These are phyloP conservation scores for Trichophyton mentagrophytes DNA, from an alignment of 2,329 filamentous ascomycete genomes.

Conservation along the genomic window DNA sequence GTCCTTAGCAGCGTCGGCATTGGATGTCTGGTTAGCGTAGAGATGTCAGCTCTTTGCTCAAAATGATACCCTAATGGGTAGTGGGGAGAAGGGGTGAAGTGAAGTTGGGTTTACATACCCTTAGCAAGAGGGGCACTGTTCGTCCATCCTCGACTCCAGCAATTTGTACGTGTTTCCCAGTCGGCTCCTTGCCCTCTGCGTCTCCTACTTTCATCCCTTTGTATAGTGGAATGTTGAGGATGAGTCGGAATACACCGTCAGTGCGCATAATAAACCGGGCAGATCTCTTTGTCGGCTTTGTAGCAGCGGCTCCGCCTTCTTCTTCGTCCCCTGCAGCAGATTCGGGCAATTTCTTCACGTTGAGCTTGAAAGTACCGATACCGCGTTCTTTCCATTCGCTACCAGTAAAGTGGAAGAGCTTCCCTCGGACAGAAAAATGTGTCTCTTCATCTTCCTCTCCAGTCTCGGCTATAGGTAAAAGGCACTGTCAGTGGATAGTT, in stretches of 20 bases:
- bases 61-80: neutral
- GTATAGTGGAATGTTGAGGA: slow-evolving; percentile 72
- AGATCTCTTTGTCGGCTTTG: slow-evolving; percentile 26
- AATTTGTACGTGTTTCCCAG: slow-evolving; percentile 57
- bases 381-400: slow-evolving; percentile 84
- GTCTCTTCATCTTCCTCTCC: slow-evolving; percentile 76
- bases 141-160: slow-evolving; percentile 43
- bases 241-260: slow-evolving; percentile 73
- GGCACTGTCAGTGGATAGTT: neutral
- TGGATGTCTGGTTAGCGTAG: slow-evolving; percentile 6
- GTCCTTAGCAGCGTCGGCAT: slow-evolving; percentile 7
- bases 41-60: neutral
- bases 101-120: slow-evolving; percentile 33
- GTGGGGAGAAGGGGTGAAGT: neutral
- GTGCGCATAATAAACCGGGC: slow-evolving; percentile 80
- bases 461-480: slow-evolving; percentile 52
- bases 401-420: slow-evolving; percentile 67
- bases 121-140: slow-evolving; percentile 42
- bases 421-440: slow-evolving; percentile 62
- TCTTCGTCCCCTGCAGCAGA: slow-evolving; percentile 43
- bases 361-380: slow-evolving; percentile 71
- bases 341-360: slow-evolving; percentile 50
- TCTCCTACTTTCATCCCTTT: slow-evolving; percentile 69
- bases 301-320: slow-evolving; percentile 22
- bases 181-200: slow-evolving; percentile 47